Conservation (phyloP, 306 rosid species). For the Lotus japonicus region DNA sequence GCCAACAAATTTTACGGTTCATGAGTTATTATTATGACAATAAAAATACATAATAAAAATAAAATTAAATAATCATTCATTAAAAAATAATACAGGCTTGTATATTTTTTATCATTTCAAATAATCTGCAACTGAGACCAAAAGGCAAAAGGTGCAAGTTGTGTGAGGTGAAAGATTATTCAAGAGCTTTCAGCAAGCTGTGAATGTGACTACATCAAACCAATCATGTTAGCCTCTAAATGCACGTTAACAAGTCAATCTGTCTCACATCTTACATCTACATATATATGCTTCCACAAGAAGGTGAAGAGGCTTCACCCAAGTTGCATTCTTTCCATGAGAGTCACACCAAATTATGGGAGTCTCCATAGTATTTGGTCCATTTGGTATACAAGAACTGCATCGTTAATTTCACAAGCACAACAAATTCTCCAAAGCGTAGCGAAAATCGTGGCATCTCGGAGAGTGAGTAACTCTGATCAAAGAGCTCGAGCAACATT, state of each 20-base stretch:
- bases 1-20: too few species aligned
- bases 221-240: background rate
- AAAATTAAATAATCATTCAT: background rate
- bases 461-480: slow-evolving; percentile 12
- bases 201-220: background rate
- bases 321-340: background rate
- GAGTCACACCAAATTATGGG: background rate
- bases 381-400: slow-evolving; percentile 7
- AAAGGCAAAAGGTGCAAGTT: too few species aligned
- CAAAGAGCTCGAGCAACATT: slow-evolving; percentile 63
- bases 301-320: background rate
- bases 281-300: background rate
- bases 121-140: background rate
- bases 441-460: background rate
- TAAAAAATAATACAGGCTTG: background rate
- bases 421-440: background rate
- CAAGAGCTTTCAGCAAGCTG: background rate
- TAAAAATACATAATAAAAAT: too few species aligned
- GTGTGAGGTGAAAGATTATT: too few species aligned
- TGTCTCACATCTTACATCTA: background rate
- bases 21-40: too few species aligned
- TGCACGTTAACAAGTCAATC: background rate
- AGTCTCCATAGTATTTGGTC: background rate
- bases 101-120: background rate
- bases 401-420: background rate